Evolutionary conservation across 371 early-diverging fungal genomes (phyloP).

Genomic region (Apophysomyces ossiformis): DNA sequence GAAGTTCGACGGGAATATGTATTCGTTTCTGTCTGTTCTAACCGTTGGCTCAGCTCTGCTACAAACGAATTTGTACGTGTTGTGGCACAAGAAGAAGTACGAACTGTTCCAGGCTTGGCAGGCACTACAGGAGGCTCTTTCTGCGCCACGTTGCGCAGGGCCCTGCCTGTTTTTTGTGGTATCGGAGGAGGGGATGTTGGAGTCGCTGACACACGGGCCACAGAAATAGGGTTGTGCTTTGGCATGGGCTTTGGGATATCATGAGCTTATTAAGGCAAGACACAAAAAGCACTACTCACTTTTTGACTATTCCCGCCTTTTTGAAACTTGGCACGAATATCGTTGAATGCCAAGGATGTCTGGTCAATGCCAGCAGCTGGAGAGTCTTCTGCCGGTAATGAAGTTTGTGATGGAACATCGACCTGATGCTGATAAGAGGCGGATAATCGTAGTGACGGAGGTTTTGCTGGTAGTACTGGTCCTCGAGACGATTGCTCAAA

Average conservation of each 20-base stretch:
- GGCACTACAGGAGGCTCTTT: slow-evolving; percentile 8
- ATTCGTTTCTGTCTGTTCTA: slow-evolving; percentile 32
- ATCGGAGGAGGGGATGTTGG: not conserved
- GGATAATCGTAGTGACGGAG: slow-evolving; percentile 37
- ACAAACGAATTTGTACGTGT: slow-evolving; percentile 36
- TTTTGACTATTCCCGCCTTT: slow-evolving; percentile 14
- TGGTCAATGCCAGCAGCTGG: slow-evolving; percentile 23
- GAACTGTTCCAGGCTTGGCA: slow-evolving; percentile 15
- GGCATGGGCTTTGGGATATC: not conserved
- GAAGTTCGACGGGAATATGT: not conserved
- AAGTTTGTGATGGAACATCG: slow-evolving; percentile 9
- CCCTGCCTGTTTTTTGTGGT: not conserved
- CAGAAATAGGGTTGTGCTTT: not conserved
- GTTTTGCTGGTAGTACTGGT: slow-evolving; percentile 45
- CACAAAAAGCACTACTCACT: not conserved
- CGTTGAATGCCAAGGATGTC: slow-evolving; percentile 40
- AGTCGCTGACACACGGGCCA: not conserved
- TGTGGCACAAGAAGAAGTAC: slow-evolving; percentile 16
- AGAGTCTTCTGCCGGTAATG: slow-evolving; percentile 12
- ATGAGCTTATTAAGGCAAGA: not conserved
- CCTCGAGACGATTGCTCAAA: slow-evolving; percentile 32
- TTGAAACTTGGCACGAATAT: slow-evolving; percentile 52
- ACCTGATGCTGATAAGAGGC: slow-evolving; percentile 17
- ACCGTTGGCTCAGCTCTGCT: slow-evolving; percentile 36
- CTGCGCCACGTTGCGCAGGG: not conserved